Evolutionary conservation across 2,329 filamentous ascomycete genomes (phyloP).

Genomic region (Falciphora oryzae): DNA sequence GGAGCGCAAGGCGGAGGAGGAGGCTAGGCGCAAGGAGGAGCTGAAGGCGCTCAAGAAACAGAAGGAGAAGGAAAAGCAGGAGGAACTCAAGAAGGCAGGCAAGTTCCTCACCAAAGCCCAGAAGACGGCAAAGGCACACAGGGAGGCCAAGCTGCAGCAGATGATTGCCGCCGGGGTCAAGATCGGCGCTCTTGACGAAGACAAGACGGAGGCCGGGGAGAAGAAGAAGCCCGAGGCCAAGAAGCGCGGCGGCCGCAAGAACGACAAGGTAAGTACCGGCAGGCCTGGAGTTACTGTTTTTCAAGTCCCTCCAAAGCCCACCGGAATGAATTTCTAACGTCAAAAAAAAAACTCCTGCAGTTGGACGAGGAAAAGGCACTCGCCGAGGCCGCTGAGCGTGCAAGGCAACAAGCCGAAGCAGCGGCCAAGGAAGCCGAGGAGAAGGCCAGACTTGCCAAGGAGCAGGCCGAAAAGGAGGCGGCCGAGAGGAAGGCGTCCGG

Average conservation of each 20-base stretch:
- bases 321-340: slow-evolving; percentile 1
- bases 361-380: slow-evolving; percentile 73
- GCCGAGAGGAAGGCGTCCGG: slow-evolving; percentile 42
- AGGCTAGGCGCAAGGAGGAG: slow-evolving; percentile 64
- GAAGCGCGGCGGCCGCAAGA: slow-evolving; percentile 63
- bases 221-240: slow-evolving; percentile 75
- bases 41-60: slow-evolving; percentile 74
- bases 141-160: slow-evolving; percentile 76
- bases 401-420: slow-evolving; percentile 61
- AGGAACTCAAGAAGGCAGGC: slow-evolving; percentile 82
- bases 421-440: slow-evolving; percentile 56
- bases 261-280: slow-evolving; percentile 46
- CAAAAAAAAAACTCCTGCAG: slow-evolving; percentile 26
- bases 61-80: slow-evolving; percentile 78
- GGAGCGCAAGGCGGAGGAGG: slow-evolving; percentile 60
- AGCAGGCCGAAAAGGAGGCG: slow-evolving; percentile 52
- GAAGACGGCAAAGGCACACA: slow-evolving; percentile 72
- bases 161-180: slow-evolving; percentile 75
- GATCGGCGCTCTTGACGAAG: slow-evolving; percentile 54
- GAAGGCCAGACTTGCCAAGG: slow-evolving; percentile 47
- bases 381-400: slow-evolving; percentile 72
- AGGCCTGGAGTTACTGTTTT: not conserved
- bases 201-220: slow-evolving; percentile 46
- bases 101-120: slow-evolving; percentile 84
- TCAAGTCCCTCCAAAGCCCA: not conserved